Percentiles rank a stretch among this genome's conserved stretches.
Evolutionary conservation across 495 filamentous ascomycete species (phyloP).

Genomic region (Penicillium paradoxum): DNA sequence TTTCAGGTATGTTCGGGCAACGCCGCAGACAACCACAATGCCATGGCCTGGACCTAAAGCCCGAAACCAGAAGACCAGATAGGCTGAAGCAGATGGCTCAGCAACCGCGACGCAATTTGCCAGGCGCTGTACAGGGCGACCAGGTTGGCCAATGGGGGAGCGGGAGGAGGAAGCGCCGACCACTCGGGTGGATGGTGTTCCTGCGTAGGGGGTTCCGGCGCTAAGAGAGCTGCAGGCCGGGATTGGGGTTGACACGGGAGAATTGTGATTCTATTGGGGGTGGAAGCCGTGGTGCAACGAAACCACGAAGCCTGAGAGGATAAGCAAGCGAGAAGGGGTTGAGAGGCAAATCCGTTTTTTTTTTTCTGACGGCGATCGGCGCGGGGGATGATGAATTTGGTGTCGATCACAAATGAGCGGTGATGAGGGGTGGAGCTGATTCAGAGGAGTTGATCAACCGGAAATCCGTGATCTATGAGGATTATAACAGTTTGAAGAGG

Average conservation of each 20-base stretch:
- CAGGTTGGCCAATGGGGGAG: conserved; percentile 17
- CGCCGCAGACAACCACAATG: conserved; percentile 7
- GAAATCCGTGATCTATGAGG: background rate
- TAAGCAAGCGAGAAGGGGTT: background rate
- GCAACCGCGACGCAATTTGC: conserved; percentile 23
- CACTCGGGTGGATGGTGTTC: conserved; percentile 7
- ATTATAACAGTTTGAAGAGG: background rate
- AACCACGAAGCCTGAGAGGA: background rate
- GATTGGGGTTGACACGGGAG: conserved; percentile 1
- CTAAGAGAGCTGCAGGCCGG: conserved; percentile 10
- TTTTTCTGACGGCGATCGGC: conserved; percentile 24
- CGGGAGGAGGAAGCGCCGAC: conserved; percentile 19
- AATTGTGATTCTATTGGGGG: background rate
- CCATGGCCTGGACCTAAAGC: conserved; percentile 10
- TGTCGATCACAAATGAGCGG: conserved; percentile 16
- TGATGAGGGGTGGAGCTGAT: conserved; percentile 6
- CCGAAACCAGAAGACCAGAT: conserved; percentile 6
- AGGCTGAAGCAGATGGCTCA: conserved; percentile 19
- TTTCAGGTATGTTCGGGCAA: conserved; percentile 19
- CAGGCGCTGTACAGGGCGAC: conserved; percentile 19
- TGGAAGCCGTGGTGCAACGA: background rate
- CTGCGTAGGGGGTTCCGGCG: conserved; percentile 18
- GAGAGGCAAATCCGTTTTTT: conserved; percentile 6
- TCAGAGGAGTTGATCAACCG: background rate
- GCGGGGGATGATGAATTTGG: conserved; percentile 16